phyloP scores from a whole-genome alignment of 805 yeast genomes.

The Zygosaccharomyces bisporus region DNA sequence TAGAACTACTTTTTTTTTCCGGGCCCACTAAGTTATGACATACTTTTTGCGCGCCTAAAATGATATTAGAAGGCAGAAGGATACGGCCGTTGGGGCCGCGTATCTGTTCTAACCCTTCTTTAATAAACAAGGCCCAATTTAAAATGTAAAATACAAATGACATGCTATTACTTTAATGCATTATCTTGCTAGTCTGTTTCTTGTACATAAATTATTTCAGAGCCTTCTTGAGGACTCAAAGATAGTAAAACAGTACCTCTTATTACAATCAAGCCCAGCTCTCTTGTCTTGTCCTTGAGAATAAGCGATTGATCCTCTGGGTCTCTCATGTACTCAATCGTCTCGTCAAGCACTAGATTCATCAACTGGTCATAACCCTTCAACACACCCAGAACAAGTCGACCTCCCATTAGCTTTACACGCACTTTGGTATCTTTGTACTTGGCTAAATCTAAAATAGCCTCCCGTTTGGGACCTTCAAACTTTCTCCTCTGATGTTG shows the following conservation, averaged over 20 bases:
- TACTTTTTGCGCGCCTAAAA: too few relatives aligned
- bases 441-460: constrained; percentile 74
- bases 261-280: constrained; percentile 73
- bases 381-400: constrained; percentile 73
- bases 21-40: too few relatives aligned
- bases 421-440: constrained; percentile 69
- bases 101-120: too few relatives aligned
- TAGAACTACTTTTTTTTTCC: too few relatives aligned
- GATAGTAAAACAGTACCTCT: constrained; percentile 74
- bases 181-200: constrained; percentile 11
- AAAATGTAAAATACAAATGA: constrained; percentile 2
- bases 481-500: constrained; percentile 37
- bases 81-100: too few relatives aligned
- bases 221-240: constrained; percentile 34
- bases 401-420: constrained; percentile 81
- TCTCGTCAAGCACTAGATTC: constrained; percentile 73
- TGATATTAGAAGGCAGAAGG: background rate
- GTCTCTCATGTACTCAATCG: constrained; percentile 56
- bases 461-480: constrained; percentile 86
- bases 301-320: constrained; percentile 54
- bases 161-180: constrained; percentile 2
- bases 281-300: constrained; percentile 56
- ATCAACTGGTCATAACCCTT: constrained; percentile 81
- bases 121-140: background rate
- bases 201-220: constrained; percentile 32